Base-by-base conservation (phyloP, 1,139 yeast genomes). In the Hyphopichia wangnamkhiaoensis region DNA sequence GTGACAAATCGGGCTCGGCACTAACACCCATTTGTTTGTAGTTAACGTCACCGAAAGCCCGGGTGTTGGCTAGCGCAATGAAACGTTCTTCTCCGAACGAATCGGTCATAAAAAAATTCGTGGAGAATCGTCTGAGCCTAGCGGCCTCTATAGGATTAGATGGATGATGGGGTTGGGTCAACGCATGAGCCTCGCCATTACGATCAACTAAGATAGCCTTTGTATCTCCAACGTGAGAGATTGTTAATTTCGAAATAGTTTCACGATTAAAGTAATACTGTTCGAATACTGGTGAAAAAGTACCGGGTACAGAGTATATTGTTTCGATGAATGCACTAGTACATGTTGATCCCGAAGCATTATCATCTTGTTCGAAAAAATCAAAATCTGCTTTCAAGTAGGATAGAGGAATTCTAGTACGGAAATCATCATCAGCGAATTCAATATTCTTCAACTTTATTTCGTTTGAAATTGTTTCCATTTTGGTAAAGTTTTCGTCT, bases 141-240 rank as follows among this genome's bases (percentile, higher is more conserved):
- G 79, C 70, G 1, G 87, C 79, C 59, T 93, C 98, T 13, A 79
- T 68, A 1, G 91, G 85, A 37, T 90, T 84, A 1, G 88, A 79
- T 3, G 98, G 96, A 61, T 91, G 97, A 60, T 93, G 98, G 24
- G 82, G 78, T 31, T 79, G 74, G 0, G 96, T 88, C 40, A 93
- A 64, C 9, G 87, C 73, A 52, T 84, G 91, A 0, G 95, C 95
- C 33, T 77, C 68, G 2, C 98, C 98, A 43, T 72, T 64, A 42
- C 74, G 74, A 55, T 85, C 94, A 45, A 90, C 87, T 18, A 93
- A 54, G 5, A 93, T 76, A n/a, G 95, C 91, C 47, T 88, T 76
- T 3, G 97, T 87, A 57, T 93, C 98, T 3, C 98, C 98, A n/a
- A 91, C 84, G 58, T 93, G 98, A 1, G 95, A 93, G 17, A 91